Conservation (phyloP, 2,329 filamentous ascomycete species). For the Aureobasidium subglaciale region DNA sequence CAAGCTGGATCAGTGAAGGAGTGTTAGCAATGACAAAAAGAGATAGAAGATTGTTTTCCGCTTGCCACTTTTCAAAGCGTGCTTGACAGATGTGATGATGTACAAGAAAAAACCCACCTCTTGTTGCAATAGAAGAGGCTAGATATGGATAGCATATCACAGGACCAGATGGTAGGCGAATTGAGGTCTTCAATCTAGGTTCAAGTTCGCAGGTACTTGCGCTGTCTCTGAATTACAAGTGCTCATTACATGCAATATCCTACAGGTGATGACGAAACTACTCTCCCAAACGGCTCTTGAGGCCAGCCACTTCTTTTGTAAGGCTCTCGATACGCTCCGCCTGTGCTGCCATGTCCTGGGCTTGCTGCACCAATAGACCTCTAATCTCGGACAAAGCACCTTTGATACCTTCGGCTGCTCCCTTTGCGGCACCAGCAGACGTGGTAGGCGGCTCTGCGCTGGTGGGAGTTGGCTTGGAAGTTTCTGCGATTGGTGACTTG, state of each 20-base stretch:
- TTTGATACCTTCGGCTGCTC: constrained; percentile 50
- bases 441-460: constrained; percentile 17
- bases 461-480: background rate
- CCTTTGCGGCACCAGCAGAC: constrained; percentile 30
- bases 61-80: no score
- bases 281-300: constrained; percentile 66
- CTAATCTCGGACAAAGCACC: constrained; percentile 70
- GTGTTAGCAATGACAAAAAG: background rate
- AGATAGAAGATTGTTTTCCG: no score
- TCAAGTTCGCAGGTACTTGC: no score
- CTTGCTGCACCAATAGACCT: constrained; percentile 56
- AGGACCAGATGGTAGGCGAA: no score
- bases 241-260: constrained; percentile 3
- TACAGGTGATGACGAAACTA: background rate
- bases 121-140: no score
- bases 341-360: constrained; percentile 39
- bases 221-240: background rate
- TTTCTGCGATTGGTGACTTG: constrained; percentile 18
- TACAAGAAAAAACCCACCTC: no score
- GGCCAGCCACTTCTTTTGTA: constrained; percentile 68
- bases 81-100: no score
- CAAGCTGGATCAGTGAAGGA: background rate
- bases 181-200: no score
- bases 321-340: constrained; percentile 71
- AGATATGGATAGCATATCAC: no score